Conservation (phyloP, 495 filamentous ascomycete genomes). For the Neurospora sublineolata region DNA sequence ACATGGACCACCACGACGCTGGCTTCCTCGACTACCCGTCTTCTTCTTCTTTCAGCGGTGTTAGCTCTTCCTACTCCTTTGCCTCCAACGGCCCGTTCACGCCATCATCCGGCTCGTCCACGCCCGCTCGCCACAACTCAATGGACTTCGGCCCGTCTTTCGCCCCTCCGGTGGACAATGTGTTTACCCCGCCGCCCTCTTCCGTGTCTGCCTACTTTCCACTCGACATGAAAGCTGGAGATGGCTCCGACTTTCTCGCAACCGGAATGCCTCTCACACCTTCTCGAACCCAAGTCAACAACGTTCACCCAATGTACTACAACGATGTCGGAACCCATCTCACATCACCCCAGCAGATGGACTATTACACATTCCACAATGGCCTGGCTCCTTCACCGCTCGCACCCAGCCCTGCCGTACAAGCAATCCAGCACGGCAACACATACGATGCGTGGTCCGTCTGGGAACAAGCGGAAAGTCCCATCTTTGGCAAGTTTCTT, state of each 20-base stretch:
- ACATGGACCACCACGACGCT: constrained; percentile 11
- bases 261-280: constrained; percentile 13
- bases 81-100: constrained; percentile 28
- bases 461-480: constrained; percentile 15
- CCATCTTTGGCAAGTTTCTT: constrained; percentile 10
- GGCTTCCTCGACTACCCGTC: constrained; percentile 17
- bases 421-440: neutral
- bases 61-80: constrained; percentile 25
- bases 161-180: constrained; percentile 5
- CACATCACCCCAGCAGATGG: constrained; percentile 9
- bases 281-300: constrained; percentile 5
- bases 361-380: constrained; percentile 5
- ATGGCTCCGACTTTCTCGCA: constrained; percentile 10
- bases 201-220: constrained; percentile 25
- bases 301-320: neutral
- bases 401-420: constrained; percentile 1
- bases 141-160: constrained; percentile 17
- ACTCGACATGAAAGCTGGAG: constrained; percentile 9
- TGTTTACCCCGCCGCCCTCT: constrained; percentile 28
- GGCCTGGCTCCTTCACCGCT: constrained; percentile 4
- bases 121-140: constrained; percentile 5
- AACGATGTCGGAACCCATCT: constrained; percentile 2
- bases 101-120: constrained; percentile 26
- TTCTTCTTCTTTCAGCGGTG: constrained; percentile 13
- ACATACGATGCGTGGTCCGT: constrained; percentile 2